Conservation (phyloP, 768 basidiomycete species). For the Tricholoma bakamatsutake region DNA sequence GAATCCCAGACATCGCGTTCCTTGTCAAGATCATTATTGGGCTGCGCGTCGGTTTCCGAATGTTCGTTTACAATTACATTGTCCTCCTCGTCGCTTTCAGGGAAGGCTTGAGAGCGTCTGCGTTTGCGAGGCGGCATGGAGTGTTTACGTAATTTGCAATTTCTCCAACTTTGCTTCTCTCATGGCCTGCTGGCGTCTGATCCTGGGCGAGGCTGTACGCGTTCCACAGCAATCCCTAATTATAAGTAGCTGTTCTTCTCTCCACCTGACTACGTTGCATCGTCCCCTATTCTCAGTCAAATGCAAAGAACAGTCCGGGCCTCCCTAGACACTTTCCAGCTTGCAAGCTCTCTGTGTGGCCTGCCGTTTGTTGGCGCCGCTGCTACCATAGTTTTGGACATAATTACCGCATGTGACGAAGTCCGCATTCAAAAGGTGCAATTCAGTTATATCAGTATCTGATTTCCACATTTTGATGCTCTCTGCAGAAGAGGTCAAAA, state of each 20-base stretch:
- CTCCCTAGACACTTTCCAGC: conserved; percentile 27
- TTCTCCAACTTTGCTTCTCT: too few species aligned
- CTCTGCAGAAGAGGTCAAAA: conserved; percentile 23
- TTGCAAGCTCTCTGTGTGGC: conserved; percentile 39
- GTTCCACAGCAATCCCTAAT: neutral
- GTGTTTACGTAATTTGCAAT: neutral
- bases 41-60: conserved; percentile 14
- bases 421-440: conserved; percentile 44
- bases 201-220: neutral
- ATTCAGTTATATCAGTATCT: neutral
- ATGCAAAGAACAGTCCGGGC: conserved; percentile 17
- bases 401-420: conserved; percentile 39
- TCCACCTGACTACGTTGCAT: neutral
- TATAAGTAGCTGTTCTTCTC: neutral
- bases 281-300: neutral
- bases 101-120: conserved; percentile 37
- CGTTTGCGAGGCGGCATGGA: conserved; percentile 40
- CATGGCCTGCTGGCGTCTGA: too few species aligned
- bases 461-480: conserved; percentile 1
- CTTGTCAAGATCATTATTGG: conserved; percentile 31
- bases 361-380: conserved; percentile 41
- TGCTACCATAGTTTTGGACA: conserved; percentile 37
- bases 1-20: conserved; percentile 68
- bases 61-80: conserved; percentile 1
- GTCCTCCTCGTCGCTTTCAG: conserved; percentile 20